Percentiles rank a stretch among this genome's conserved stretches.
These are phyloP conservation scores for Violaceomyces palustris DNA, from an alignment of 1,284 basidiomycete genomes.

Conservation along the genomic window DNA sequence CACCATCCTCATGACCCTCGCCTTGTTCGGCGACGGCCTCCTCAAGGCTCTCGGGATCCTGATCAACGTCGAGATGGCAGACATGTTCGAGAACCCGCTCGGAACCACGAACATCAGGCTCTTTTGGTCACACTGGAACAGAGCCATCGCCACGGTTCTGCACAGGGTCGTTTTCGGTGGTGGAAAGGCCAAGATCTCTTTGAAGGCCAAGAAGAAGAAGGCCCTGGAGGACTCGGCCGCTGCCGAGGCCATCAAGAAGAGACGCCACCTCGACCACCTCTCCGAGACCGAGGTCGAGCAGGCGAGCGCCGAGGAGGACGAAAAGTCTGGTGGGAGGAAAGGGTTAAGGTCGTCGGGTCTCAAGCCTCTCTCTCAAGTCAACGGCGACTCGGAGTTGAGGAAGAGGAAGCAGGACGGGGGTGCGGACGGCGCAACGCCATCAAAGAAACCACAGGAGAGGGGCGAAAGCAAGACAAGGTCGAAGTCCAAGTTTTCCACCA, in stretches of 20 bases:
- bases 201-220: conserved; percentile 11
- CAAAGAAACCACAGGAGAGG: conserved; percentile 2
- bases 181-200: conserved; percentile 16
- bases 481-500: conserved; percentile 33
- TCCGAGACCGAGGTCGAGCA: conserved; percentile 44
- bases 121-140: conserved; percentile 53
- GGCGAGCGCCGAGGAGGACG: conserved; percentile 36
- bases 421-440: not conserved
- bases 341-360: no score
- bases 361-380: conserved; percentile 21
- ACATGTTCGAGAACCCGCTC: conserved; percentile 50
- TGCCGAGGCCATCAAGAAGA: conserved; percentile 2
- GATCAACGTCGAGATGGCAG: conserved; percentile 46
- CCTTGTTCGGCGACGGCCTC: conserved; percentile 42
- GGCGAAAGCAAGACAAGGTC: no score
- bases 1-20: conserved; percentile 42
- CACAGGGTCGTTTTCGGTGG: conserved; percentile 52
- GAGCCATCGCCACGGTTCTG: conserved; percentile 48
- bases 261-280: conserved; percentile 36
- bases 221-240: not conserved
- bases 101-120: conserved; percentile 48
- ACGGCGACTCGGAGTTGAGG: conserved; percentile 8
- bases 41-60: conserved; percentile 43
- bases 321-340: no score
- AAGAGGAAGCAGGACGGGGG: conserved; percentile 7